These are phyloP conservation scores for Fusarium graminum DNA, from an alignment of 2,329 filamentous ascomycete species.

Conservation along the genomic window DNA sequence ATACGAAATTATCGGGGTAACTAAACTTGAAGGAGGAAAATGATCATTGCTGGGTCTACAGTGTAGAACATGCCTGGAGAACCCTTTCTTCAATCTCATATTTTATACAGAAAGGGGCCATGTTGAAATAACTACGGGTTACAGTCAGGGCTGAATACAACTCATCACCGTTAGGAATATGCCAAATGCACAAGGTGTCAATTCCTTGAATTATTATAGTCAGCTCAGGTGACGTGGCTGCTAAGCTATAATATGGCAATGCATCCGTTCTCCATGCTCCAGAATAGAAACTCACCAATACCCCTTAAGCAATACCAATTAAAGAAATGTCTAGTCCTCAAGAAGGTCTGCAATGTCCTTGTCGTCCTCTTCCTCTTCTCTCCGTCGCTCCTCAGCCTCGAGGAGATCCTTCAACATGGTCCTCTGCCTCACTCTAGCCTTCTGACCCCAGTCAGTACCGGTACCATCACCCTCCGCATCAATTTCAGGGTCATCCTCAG, in stretches of 20 bases:
- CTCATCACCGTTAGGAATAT: background rate
- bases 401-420: conserved; percentile 74
- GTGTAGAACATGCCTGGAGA: background rate
- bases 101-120: background rate
- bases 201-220: background rate
- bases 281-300: conserved; percentile 13
- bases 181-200: background rate
- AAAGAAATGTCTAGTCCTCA: conserved; percentile 59
- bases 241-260: conserved; percentile 12
- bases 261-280: conserved; percentile 10
- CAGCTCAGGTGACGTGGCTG: conserved; percentile 5
- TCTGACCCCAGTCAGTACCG: conserved; percentile 75
- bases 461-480: conserved; percentile 61
- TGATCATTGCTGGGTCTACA: background rate
- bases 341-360: conserved; percentile 82
- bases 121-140: background rate
- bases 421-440: conserved; percentile 76
- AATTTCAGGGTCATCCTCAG: conserved; percentile 65
- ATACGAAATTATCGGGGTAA: background rate
- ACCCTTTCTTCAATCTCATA: background rate
- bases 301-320: background rate
- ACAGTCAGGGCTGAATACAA: background rate
- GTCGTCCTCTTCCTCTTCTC: conserved; percentile 75
- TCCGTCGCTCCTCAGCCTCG: conserved; percentile 71
- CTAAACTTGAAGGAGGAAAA: background rate